Evolutionary conservation across 2,329 filamentous ascomycete genomes (phyloP), one percentile per base, ranked within the genome.

Genomic region (Microsporum canis): DNA sequence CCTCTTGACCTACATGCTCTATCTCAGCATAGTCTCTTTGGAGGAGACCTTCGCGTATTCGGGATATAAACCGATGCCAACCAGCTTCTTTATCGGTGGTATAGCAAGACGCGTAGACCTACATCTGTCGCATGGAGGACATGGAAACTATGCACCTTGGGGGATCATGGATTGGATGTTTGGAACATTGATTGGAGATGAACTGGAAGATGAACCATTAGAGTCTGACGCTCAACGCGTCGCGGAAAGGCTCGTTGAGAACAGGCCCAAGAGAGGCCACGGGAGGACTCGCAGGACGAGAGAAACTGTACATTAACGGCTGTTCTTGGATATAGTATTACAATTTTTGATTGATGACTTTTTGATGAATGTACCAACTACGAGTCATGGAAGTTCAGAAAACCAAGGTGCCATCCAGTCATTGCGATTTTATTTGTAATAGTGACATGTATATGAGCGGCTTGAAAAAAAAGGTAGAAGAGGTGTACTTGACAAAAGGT

Each of bases 41-140:
- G 82, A 85, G 65, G 82, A 84, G 63, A 77, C 82, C 0, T 83
- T 85, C 64, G 77, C 81, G 1, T 83, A 81, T 68, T 84, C 80
- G 1, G 83, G 83, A 1, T 86, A 85, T 71, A 80, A 78, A 1
- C 73, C 80, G 1, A 72, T 85, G 60, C 82, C 82, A 2, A 82
- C 80, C 1, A 80, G 75, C 5, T 82, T 85, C 65, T 77, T 85
- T 66, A 71, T 85, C 5, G 74, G 77, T 2, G 82, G 82, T 1
- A 82, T 85, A 72, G 83, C 82, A 8, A 77, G 82, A 34, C 75
- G 82, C 5, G 78, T 75, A 0, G 82, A 86, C 64, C 73, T 75
- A 55, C 83, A 86, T 69, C 72, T 84, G 66, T 68, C 79, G 47
- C 76, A 72, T 41, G 68, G 72, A 60, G 80, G 77, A 1, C 68